Conservation (phyloP, 345 rosid genomes). For the Salix purpurea region DNA sequence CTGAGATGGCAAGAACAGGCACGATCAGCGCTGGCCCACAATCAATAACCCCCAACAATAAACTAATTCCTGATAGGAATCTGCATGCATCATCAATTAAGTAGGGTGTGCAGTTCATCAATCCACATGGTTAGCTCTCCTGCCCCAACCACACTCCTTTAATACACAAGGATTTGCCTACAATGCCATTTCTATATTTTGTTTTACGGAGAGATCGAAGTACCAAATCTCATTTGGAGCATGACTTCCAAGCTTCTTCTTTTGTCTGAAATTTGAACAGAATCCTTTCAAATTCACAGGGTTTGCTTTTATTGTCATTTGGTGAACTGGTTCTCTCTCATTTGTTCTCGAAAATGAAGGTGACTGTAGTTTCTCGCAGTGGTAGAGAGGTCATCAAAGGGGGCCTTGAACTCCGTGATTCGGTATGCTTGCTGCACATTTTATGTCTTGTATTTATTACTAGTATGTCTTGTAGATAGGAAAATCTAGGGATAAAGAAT, state of each 20-base stretch:
- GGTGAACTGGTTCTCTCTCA: constrained; percentile 36
- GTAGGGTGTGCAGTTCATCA: constrained; percentile 7
- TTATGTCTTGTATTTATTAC: not conserved
- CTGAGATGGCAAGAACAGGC: not conserved
- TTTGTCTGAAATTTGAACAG: not conserved
- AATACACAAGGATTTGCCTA: not conserved
- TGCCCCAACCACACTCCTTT: constrained; percentile 22
- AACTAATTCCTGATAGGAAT: not conserved
- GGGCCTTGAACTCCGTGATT: constrained; percentile 69
- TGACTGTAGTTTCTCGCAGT: constrained; percentile 71
- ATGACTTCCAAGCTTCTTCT: not conserved
- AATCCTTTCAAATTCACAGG: not conserved
- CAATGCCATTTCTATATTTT: not conserved
- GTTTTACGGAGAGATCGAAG: not conserved
- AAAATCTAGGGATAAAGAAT: not conserved
- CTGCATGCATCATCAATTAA: not conserved
- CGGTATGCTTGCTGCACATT: constrained; percentile 36
- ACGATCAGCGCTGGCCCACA: not conserved
- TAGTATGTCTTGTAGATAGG: constrained; percentile 7
- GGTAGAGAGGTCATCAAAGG: constrained; percentile 80
- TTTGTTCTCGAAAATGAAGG: constrained; percentile 52
- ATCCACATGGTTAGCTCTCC: constrained; percentile 17
- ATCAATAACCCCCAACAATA: not conserved
- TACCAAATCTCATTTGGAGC: not conserved
- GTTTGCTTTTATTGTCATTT: constrained; percentile 8